Evolutionary conservation across 768 basidiomycete species (phyloP), one percentile per base, ranked within the genome.

Genomic region (Inosperma sp.): DNA sequence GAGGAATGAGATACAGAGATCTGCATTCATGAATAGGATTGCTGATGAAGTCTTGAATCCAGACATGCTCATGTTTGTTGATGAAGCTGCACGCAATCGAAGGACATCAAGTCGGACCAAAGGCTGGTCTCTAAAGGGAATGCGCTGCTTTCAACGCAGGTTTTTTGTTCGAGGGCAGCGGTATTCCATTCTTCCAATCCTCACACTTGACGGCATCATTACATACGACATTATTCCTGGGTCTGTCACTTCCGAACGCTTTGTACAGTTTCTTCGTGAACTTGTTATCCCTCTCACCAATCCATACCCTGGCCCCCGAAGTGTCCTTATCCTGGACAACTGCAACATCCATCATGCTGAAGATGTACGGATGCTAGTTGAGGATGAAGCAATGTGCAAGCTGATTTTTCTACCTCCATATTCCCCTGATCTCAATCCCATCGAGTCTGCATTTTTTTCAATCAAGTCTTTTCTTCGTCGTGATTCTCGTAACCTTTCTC

Each of bases 361-460:
- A 6, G 51, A 34, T 2, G 26, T 48, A 2, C 16, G 21, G 17
- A 7, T 5, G 3, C 12, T 52, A 1, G 26, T 47, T 2, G 51
- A 52, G 19, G 39, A 40, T 1, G 22, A 48, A 25, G 46, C 46
- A 3, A 1, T 47, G 1, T 49, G 48, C 25, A 46, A 52, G 9
- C 23, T 53, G 4, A 7, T 53, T 1, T 53, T 48, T 21, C 10
- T 53, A 0, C 52, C 55, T 13, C 58, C 58, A 2, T 59, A 59
- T 17, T 59, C 45, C 8, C 58, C 58, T 1, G 50, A 59, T 19
- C 42, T 54, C n/a, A 59, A 59, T 40, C 58, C 58, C 1, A 53
- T 53, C 19, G 52, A 53, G 27, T 27, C 22, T 8, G 45, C 45
- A 4, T 48, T 53, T 22, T 48, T 13, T 8, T 6, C 10, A 5